A percentile compares a stretch with the other conserved stretches of the same genome.
Evolutionary conservation across 75 land plant genomes (phyloP).

Genomic region (Sequoiadendron giganteum): DNA sequence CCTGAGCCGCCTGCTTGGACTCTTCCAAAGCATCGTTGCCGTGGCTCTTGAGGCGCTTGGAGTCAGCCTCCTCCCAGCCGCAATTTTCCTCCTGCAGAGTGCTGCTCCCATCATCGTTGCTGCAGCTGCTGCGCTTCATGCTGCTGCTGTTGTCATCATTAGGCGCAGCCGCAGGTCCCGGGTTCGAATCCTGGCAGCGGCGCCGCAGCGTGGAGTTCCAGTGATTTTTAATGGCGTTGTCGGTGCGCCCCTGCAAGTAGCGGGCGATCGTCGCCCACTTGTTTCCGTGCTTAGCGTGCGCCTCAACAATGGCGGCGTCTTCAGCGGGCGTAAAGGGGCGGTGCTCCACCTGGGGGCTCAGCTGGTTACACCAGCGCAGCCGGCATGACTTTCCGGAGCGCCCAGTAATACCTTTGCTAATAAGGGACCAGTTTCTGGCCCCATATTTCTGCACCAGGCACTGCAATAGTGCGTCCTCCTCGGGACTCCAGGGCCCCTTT

Average conservation of each 20-base stretch:
- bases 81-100: not conserved
- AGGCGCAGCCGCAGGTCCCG: not conserved
- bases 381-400: slow-evolving; percentile 53
- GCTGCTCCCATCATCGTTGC: not conserved
- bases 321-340: slow-evolving; percentile 45
- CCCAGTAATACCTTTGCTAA: slow-evolving; percentile 41
- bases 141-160: not conserved
- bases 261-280: slow-evolving; percentile 59
- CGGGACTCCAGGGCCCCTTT: slow-evolving; percentile 69
- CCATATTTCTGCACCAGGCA: slow-evolving; percentile 55
- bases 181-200: not conserved
- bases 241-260: slow-evolving; percentile 54
- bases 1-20: not conserved
- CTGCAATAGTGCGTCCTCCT: slow-evolving; percentile 50
- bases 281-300: slow-evolving; percentile 35
- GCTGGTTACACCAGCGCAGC: slow-evolving; percentile 54
- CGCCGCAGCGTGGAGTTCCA: slow-evolving; percentile 65
- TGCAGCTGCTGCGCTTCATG: slow-evolving; percentile 3
- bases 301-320: slow-evolving; percentile 33
- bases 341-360: slow-evolving; percentile 51
- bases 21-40: not conserved
- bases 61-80: not conserved
- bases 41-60: not conserved
- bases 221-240: slow-evolving; percentile 64
- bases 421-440: slow-evolving; percentile 54